Evolutionary conservation across 495 filamentous ascomycete genomes (phyloP).

Genomic region (Corynascus novoguineensis): DNA sequence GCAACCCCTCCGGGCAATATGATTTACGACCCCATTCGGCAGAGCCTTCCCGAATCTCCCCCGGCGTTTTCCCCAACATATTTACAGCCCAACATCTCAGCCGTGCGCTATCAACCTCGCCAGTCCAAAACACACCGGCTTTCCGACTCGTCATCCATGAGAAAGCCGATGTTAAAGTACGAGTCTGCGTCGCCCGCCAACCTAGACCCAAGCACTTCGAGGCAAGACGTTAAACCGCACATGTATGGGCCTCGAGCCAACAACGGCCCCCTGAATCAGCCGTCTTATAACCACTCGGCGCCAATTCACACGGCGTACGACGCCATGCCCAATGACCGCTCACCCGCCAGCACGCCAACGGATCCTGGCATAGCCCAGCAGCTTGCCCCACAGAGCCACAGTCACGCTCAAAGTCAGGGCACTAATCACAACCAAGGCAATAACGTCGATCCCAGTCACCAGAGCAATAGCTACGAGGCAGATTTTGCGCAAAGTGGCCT

Average conservation of each 20-base stretch:
- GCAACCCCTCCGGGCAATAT: constrained; percentile 46
- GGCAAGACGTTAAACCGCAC: constrained; percentile 26
- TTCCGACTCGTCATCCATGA: constrained; percentile 27
- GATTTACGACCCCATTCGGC: constrained; percentile 49
- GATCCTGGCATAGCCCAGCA: constrained; percentile 17
- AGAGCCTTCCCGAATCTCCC: constrained; percentile 41
- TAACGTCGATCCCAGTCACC: neutral
- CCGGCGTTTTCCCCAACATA: constrained; percentile 43
- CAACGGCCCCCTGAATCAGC: constrained; percentile 12
- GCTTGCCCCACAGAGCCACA: constrained; percentile 3
- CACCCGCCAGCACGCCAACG: constrained; percentile 31
- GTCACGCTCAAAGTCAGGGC: constrained; percentile 5
- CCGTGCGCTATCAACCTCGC: constrained; percentile 35
- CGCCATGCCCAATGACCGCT: constrained; percentile 27
- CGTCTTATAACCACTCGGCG: constrained; percentile 24
- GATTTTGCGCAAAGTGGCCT: constrained; percentile 38
- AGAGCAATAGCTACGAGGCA: constrained; percentile 24
- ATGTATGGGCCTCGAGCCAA: constrained; percentile 16
- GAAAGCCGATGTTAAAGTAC: constrained; percentile 36
- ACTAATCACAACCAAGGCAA: constrained; percentile 8
- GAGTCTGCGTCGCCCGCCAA: constrained; percentile 32
- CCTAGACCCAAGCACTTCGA: constrained; percentile 18
- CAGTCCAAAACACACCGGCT: constrained; percentile 20
- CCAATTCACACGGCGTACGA: constrained; percentile 35
- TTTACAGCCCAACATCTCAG: constrained; percentile 42